Evolutionary conservation across 2,329 filamentous ascomycete species (phyloP), one percentile per base, ranked within the genome.

Genomic region (Raffaelea ambrosiae): DNA sequence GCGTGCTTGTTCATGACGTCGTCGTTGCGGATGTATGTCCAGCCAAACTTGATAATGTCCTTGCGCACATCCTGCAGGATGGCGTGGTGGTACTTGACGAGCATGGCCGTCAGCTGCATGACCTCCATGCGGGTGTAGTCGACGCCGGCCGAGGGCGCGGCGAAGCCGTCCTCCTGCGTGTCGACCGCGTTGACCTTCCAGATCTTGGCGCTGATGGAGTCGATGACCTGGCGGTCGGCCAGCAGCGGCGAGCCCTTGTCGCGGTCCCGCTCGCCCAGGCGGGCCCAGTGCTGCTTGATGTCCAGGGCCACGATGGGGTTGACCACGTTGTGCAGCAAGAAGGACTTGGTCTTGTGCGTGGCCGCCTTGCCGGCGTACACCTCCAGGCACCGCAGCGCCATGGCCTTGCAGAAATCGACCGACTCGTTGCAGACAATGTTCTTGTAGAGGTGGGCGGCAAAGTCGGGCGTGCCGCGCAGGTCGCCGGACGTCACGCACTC

Each of bases 1-100:
- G 91, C 93, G 63, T 97, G 93, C 65, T 98, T 98, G 72, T 97
- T 98, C 70, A 98, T 95, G 49, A 95, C 87, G 64, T 99, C 93
- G 60, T 99, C 94, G n/a, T 98, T 77, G 21, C 88, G 82, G 58
- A 98, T 98, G 61, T 95, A 97, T 18, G 90, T 95, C 93, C 93
- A 99, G 3, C 89, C 90, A 65, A 97, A 98, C 66, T 96, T 97
- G 61, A 98, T 98, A 53, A 98, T 91, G 54, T 98, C 93, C 66
- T 98, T 98, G 35, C 94, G 83, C 3, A 88, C 84, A 59, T 97
- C 93, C 56, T 94, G 86, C 2, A 98, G 77, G 47, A 89, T 86
- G 29, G 80, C 79, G 59, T 91, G 83, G 59, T 98, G 88, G 59
- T 97, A 95, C 62, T 98, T 98, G 66, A 98, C 84, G 36, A 98